Percentiles rank a stretch among this genome's conserved stretches.
Conservation (phyloP, 1,284 basidiomycete genomes). For the Ganoderma resinaceum region DNA sequence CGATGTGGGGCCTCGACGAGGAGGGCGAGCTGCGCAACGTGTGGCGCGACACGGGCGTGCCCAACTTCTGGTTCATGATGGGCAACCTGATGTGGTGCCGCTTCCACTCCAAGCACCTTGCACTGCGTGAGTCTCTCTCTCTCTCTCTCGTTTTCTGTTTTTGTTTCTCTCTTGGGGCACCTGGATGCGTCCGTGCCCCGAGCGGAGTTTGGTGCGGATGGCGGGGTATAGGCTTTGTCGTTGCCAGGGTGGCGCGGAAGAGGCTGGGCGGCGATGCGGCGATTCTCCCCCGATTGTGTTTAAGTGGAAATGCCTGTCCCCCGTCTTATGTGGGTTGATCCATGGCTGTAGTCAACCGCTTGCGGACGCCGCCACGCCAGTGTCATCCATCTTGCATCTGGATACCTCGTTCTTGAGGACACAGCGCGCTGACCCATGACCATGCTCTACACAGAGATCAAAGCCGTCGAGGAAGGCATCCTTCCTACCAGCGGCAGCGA, state of each 20-base stretch:
- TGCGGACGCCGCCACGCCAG: neutral
- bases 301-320: neutral
- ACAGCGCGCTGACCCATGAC: neutral
- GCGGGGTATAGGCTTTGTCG: neutral
- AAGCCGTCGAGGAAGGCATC: constrained; percentile 17
- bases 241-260: neutral
- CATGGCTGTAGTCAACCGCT: neutral
- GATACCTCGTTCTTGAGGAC: neutral
- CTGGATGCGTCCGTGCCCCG: neutral
- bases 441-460: constrained; percentile 22
- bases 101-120: constrained; percentile 49
- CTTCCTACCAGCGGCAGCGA: constrained; percentile 12
- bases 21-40: constrained; percentile 36
- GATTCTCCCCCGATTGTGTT: too few relatives aligned
- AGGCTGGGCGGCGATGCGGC: neutral
- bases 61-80: constrained; percentile 41
- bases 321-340: neutral
- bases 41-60: constrained; percentile 39
- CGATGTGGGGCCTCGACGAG: constrained; percentile 54
- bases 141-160: too few relatives aligned
- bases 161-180: too few relatives aligned
- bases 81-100: constrained; percentile 45
- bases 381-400: neutral
- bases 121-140: constrained; percentile 43
- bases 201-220: neutral